Conservation (phyloP, 2,329 filamentous ascomycete species). For the Trichoderma citrinoviride region DNA sequence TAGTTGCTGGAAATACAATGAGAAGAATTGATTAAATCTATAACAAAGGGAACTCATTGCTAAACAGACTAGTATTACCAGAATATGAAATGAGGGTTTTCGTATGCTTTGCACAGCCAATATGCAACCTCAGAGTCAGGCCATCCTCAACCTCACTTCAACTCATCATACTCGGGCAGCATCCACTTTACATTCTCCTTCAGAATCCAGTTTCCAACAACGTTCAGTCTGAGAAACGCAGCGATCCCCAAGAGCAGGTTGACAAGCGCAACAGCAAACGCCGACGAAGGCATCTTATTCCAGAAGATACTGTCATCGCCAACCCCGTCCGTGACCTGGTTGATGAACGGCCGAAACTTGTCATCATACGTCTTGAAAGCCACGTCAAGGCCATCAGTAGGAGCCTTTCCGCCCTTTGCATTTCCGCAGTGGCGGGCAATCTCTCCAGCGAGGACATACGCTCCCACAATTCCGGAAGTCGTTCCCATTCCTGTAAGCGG, state of each 20-base stretch:
- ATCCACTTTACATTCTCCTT: conserved; percentile 4
- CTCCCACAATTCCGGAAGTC: conserved; percentile 43
- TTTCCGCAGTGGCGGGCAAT: conserved; percentile 27
- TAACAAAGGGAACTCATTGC: not conserved
- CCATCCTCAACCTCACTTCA: not conserved
- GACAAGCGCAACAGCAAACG: not conserved
- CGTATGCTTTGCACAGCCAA: not conserved
- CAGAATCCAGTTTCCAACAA: not conserved
- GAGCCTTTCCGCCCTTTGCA: not conserved
- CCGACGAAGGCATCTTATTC: not conserved
- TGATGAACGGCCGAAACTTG: conserved; percentile 40
- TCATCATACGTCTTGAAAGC: conserved; percentile 42
- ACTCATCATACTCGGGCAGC: not conserved
- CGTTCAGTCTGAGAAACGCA: not conserved
- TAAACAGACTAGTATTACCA: not conserved
- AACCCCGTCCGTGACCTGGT: not conserved
- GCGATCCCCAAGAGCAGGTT: not conserved
- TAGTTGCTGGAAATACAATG: not conserved
- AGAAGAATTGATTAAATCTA: too few relatives aligned
- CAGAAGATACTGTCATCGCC: not conserved
- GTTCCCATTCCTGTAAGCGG: conserved; percentile 47
- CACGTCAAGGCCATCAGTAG: conserved; percentile 28
- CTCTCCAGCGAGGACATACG: conserved; percentile 52
- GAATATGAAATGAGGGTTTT: not conserved
- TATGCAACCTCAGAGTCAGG: not conserved